Conservation (phyloP, 2,329 filamentous ascomycete species). For the Lojkania enalia region DNA sequence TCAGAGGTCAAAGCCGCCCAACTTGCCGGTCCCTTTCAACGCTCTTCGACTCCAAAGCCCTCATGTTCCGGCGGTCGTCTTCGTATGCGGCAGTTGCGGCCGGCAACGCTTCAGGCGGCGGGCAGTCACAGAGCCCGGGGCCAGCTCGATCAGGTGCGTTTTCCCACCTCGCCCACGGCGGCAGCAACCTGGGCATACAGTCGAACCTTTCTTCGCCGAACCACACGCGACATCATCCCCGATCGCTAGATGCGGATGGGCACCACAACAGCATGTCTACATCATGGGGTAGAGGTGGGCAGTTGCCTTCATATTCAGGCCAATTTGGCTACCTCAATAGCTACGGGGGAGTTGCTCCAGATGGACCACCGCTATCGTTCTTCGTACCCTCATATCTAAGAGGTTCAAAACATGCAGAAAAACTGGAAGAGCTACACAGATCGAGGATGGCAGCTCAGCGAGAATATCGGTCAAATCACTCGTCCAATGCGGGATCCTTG, state of each 20-base stretch:
- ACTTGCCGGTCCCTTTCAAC: slow-evolving; percentile 1
- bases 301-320: slow-evolving; percentile 52
- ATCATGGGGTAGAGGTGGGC: slow-evolving; percentile 49
- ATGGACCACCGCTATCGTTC: slow-evolving; percentile 55
- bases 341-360: slow-evolving; percentile 26
- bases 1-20: slow-evolving; percentile 5
- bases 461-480: slow-evolving; percentile 47
- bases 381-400: slow-evolving; percentile 84
- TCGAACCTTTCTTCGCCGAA: slow-evolving; percentile 8
- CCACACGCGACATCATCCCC: slow-evolving; percentile 38
- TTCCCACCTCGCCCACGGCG: slow-evolving; percentile 58
- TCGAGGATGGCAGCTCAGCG: slow-evolving; percentile 58
- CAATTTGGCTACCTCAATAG: slow-evolving; percentile 48
- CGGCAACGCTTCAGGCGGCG: slow-evolving; percentile 45
- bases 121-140: slow-evolving; percentile 39
- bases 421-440: slow-evolving; percentile 70
- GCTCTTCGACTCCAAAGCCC: slow-evolving; percentile 4
- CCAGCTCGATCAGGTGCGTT: slow-evolving; percentile 50
- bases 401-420: slow-evolving; percentile 75
- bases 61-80: slow-evolving; percentile 53
- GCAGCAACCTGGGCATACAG: slow-evolving; percentile 35
- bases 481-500: slow-evolving; percentile 52
- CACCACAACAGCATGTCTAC: slow-evolving; percentile 48
- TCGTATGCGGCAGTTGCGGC: slow-evolving; percentile 64
- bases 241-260: slow-evolving; percentile 54